Conservation (phyloP, 2,329 filamentous ascomycete genomes). For the Aspergillus novofumigatus region DNA sequence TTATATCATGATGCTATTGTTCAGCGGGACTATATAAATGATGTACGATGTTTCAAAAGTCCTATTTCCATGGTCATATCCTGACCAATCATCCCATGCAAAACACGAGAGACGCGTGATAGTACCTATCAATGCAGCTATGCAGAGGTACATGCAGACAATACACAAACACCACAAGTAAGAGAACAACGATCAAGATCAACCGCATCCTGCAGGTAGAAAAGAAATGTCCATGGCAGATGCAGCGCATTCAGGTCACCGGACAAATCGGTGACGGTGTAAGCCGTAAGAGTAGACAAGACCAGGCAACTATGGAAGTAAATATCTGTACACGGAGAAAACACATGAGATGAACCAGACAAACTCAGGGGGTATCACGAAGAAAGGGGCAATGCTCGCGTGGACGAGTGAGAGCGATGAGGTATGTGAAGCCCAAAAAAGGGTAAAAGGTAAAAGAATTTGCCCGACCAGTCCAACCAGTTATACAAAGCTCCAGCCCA, state of each 20-base stretch:
- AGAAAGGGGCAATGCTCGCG: conserved; percentile 2
- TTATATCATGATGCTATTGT: background rate
- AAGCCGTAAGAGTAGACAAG: background rate
- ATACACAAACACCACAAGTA: background rate
- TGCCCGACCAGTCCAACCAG: background rate
- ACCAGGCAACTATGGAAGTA: background rate
- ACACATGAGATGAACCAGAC: background rate
- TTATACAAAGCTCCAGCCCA: background rate
- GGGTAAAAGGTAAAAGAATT: background rate
- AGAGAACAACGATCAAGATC: background rate
- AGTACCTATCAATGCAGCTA: background rate
- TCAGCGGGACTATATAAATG: background rate
- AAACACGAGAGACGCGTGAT: background rate
- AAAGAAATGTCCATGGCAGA: no score
- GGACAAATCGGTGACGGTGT: no score
- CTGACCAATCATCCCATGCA: background rate
- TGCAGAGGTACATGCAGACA: no score
- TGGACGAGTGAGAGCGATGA: background rate
- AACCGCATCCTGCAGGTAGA: background rate
- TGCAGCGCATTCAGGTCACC: background rate
- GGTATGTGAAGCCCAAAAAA: background rate
- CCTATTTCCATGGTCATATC: no score
- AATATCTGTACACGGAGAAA: background rate
- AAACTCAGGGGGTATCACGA: conserved; percentile 27
- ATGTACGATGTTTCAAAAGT: background rate